Evolutionary conservation across 805 yeast genomes (phyloP), one percentile per base, ranked within the genome.

Genomic region (Metschnikowia proteae): DNA sequence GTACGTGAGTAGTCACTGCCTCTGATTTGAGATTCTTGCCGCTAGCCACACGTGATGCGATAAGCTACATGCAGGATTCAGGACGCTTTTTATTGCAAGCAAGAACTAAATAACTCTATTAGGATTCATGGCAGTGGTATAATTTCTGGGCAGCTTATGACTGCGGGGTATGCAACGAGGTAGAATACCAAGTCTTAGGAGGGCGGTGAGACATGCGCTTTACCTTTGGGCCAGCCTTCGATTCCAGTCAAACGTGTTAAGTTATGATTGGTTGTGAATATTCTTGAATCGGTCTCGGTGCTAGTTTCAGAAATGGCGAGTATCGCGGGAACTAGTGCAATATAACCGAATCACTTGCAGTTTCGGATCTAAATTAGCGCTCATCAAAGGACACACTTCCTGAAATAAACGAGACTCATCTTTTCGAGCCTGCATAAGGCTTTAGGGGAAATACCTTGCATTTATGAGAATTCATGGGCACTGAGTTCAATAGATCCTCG

Each of bases 381-480:
- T 17, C 17, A 17, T 17, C 17, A 17, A 35, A 22, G 9, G 38
- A 11, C 26, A 26, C 30, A 5, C 6, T n/a, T 25, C 10, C 26
- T 22, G 29, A 30, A 26, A 30, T 37, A 7, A 6, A 6, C 39
- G 13, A 23, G 10, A 27, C 32, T 28, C 25, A 38, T 13, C 8
- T 27, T 9, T 13, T 38, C 9, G 32, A 17, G 39, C 43, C 43
- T 13, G 29, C 34, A 23, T n/a, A 40, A 23, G 35, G 43, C n/a
- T 10, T 5, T 11, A 31, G 27, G 10, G 45, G 45, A 10, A 42
- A 34, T 13, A 42, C 38, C 6, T 29, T 34, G 32, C 37, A 32
- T 13, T 13, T 33, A 9, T 42, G 51, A 2, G 69, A 59, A 45
- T 66, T 65, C 49, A 57, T 48, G 6, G 66, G 59, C 26, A 57